Percentiles rank a stretch among this genome's conserved stretches.
These are phyloP conservation scores for Candida chauliodis DNA, from an alignment of 805 yeast species.

Conservation along the genomic window DNA sequence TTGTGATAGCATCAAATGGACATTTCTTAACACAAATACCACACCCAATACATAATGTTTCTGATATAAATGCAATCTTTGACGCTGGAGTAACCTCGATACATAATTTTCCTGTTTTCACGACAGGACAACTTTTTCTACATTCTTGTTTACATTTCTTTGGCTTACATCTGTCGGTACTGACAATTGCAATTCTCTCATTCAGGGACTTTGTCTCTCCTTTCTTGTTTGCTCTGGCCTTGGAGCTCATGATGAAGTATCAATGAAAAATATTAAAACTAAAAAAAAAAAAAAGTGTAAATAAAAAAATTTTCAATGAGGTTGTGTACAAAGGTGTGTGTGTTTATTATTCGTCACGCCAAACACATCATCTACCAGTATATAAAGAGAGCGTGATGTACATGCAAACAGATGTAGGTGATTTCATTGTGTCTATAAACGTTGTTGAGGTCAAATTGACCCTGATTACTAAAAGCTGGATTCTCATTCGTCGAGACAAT, in stretches of 20 bases:
- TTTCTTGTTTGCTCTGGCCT: constrained; percentile 11
- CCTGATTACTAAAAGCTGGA: neutral
- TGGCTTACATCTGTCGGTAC: constrained; percentile 93
- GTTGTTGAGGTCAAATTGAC: too few relatives aligned
- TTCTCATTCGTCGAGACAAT: neutral
- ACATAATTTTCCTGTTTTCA: constrained; percentile 95
- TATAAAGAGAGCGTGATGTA: neutral
- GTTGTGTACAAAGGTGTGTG: neutral
- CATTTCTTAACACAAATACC: constrained; percentile 99
- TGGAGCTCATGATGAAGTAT: constrained; percentile 6
- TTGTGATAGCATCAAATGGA: constrained; percentile 95
- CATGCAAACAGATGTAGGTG: too few relatives aligned
- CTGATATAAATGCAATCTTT: constrained; percentile 93
- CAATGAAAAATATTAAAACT: neutral
- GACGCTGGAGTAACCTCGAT: constrained; percentile 90
- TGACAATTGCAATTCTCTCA: constrained; percentile 94
- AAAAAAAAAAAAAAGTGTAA: neutral
- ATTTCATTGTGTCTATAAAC: too few relatives aligned
- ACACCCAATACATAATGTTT: constrained; percentile 94
- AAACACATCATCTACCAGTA: neutral
- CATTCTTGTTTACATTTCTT: constrained; percentile 99
- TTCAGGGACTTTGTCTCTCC: constrained; percentile 34
- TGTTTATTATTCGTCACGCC: neutral
- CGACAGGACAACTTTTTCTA: constrained; percentile 95
- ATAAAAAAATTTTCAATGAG: constrained; percentile 7